Base-by-base conservation (phyloP, 495 filamentous ascomycete species). In the Bacidia gigantensis region DNA sequence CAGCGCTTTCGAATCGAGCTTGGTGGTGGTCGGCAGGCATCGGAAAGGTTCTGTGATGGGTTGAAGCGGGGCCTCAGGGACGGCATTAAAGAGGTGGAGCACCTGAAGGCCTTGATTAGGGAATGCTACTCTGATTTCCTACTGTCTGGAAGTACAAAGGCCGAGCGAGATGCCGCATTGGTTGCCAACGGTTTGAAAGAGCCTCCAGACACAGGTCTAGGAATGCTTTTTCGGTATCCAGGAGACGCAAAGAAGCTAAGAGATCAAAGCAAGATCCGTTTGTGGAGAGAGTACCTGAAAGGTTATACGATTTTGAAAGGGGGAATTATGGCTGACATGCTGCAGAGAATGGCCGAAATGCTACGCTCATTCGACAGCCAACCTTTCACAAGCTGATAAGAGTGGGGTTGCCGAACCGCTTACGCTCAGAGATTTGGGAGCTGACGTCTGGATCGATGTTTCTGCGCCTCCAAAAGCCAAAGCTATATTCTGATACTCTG, bases 381-480 rank as follows among this genome's bases (percentile, higher is more conserved):
- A 96, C 89, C 1, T 96, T 98, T 62, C 90, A 97, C 67, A 96
- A 96, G 61, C 74, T 98, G 38, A 95, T 98, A 51, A 78, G 92
- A 49, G 92, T 98, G 57, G 92, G 92, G 52, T 72, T 98, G 50
- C 92, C 92, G 1, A 98, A 98, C 69, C 76, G 89, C 18, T 72
- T 98, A 23, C 74, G 92, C 39, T 93, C 93, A 49, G 92, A 98
- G 68, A 83, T 93, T 21, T 98, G 92, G 92, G 93, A 97, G 62
- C 72, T 95, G 38, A 84, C 86, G 0, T 95, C 89, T 9, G 92
- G 92, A 21, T 93, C 89, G 2, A 68, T 97, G 22, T 96, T 84
- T 64, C 69, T 94, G 51, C 79, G 92, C 23, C 73, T 98, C 10
- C 82, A 95, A 62, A 84, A 83, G 18, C 92, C 92, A 1, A 86